phyloP scores from a whole-genome alignment of 2,329 filamentous ascomycete genomes.

The Teratosphaeriaceae sp. region DNA sequence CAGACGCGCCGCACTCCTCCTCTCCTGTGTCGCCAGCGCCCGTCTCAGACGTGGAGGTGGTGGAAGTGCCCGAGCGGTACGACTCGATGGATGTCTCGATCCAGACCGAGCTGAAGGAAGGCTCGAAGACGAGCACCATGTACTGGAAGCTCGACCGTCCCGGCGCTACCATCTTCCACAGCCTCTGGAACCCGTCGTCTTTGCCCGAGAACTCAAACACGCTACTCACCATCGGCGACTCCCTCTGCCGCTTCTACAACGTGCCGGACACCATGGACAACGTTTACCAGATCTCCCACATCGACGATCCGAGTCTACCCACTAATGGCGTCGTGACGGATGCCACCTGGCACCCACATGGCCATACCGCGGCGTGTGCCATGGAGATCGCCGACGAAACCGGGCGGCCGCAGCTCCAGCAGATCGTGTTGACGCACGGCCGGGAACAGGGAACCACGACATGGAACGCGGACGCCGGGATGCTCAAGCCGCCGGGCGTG shows the following conservation, averaged over 20 bases:
- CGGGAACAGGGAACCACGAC: constrained; percentile 15
- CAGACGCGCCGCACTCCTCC: too few relatives aligned
- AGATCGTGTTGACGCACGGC: constrained; percentile 22
- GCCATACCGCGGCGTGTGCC: constrained; percentile 25
- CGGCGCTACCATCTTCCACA: constrained; percentile 21
- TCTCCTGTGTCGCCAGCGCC: constrained; percentile 20
- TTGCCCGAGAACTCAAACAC: constrained; percentile 16
- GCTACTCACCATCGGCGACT: constrained; percentile 28
- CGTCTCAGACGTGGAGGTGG: constrained; percentile 18
- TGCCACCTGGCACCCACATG: constrained; percentile 29
- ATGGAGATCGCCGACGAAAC: constrained; percentile 24
- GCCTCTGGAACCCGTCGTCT: constrained; percentile 25
- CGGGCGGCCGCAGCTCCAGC: constrained; percentile 8
- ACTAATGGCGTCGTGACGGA: constrained; percentile 25
- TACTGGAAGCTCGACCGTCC: constrained; percentile 28
- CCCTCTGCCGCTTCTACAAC: constrained; percentile 29
- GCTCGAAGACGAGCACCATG: constrained; percentile 28
- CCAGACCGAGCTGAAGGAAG: constrained; percentile 28
- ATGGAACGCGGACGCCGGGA: constrained; percentile 14
- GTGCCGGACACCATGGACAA: constrained; percentile 19
- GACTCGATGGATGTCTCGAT: constrained; percentile 28
- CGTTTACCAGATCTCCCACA: constrained; percentile 15
- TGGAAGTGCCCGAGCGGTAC: constrained; percentile 23
- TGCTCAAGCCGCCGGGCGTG: constrained; percentile 24
- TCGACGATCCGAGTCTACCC: constrained; percentile 23